Evolutionary conservation across 306 rosid genomes (phyloP).

Genomic region (Rosa lucieae): DNA sequence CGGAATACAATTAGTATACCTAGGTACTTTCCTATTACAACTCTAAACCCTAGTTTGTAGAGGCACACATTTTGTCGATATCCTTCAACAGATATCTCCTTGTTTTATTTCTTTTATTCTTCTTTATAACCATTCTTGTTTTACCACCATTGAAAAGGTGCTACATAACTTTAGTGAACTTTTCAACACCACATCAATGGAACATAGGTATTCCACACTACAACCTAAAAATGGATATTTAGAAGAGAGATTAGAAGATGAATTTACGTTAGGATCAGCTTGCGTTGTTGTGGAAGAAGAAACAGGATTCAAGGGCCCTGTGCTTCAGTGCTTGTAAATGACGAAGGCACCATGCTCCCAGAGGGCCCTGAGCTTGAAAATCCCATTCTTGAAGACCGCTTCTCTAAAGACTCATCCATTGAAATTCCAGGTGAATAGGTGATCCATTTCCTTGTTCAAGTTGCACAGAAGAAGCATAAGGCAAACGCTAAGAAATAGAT

Average conservation of each 20-base stretch:
- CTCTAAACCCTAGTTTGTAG: no score
- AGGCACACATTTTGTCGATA: no score
- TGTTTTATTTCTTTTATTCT: not conserved
- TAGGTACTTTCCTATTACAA: no score
- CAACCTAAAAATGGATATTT: conserved; percentile 13
- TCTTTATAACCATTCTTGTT: not conserved
- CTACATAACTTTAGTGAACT: not conserved
- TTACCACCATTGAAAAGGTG: not conserved
- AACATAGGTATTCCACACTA: not conserved
- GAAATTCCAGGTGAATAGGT: conserved; percentile 37
- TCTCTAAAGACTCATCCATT: conserved; percentile 49
- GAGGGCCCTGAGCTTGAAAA: conserved; percentile 39
- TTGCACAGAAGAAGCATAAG: conserved; percentile 57
- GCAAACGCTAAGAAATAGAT: conserved; percentile 54
- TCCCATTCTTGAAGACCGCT: conserved; percentile 61
- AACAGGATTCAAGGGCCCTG: conserved; percentile 46
- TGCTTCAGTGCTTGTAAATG: conserved; percentile 38
- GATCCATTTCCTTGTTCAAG: conserved; percentile 53
- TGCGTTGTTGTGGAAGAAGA: conserved; percentile 48
- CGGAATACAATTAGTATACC: no score
- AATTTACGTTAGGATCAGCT: conserved; percentile 41
- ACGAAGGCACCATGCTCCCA: conserved; percentile 37
- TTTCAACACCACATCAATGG: not conserved
- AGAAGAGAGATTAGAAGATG: conserved; percentile 10
- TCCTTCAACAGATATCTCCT: no score